These are phyloP conservation scores for Oenanthe javanica DNA, from an alignment of 140 eudicot genomes.

Conservation along the genomic window DNA sequence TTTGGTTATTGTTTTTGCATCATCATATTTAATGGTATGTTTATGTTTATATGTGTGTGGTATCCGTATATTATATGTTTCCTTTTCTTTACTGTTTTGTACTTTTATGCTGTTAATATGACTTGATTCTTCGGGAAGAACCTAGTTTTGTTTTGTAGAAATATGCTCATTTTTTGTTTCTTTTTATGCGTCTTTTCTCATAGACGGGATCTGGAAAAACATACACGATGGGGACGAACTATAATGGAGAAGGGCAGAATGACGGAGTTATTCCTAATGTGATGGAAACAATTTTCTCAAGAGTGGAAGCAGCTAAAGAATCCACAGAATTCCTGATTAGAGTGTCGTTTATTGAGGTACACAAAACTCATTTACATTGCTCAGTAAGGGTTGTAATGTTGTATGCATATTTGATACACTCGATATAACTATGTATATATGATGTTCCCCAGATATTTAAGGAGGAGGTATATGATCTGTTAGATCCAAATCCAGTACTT, in stretches of 20 bases:
- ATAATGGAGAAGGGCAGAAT: slow-evolving; percentile 57
- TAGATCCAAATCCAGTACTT: slow-evolving; percentile 43
- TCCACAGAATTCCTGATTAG: slow-evolving; percentile 66
- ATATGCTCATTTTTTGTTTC: background rate
- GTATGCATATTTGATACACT: background rate
- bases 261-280: slow-evolving; percentile 80
- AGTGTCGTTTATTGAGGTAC: slow-evolving; percentile 95
- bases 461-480: slow-evolving; percentile 86
- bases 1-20: background rate
- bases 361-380: background rate
- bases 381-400: background rate
- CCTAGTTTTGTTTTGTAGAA: background rate
- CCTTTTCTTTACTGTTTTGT: background rate
- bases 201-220: slow-evolving; percentile 99
- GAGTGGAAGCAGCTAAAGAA: slow-evolving; percentile 50
- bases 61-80: background rate
- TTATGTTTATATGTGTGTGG: background rate
- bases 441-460: slow-evolving; percentile 57
- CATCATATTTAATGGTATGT: background rate
- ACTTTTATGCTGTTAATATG: too few relatives aligned
- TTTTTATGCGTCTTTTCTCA: background rate
- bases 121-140: background rate
- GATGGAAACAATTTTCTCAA: slow-evolving; percentile 68
- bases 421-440: background rate
- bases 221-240: slow-evolving; percentile 96